These are phyloP conservation scores for Delitschia confertaspora DNA, from an alignment of 495 filamentous ascomycete genomes.

Conservation along the genomic window DNA sequence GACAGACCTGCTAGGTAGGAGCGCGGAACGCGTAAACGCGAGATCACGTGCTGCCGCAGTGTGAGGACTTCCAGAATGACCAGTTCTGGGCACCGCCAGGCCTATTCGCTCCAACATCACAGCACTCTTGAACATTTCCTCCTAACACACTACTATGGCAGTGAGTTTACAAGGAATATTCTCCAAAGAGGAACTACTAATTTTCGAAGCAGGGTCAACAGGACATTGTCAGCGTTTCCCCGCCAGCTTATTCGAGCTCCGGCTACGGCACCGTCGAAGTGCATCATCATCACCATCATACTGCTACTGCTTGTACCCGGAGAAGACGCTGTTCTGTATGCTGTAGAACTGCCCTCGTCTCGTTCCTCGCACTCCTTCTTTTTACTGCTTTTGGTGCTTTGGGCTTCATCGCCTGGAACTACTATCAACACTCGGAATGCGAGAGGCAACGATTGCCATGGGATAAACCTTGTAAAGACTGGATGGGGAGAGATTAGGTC, in stretches of 20 bases:
- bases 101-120: too few relatives aligned
- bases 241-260: conserved; percentile 11
- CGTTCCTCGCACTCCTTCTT: conserved; percentile 2
- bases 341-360: conserved; percentile 7
- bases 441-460: conserved; percentile 16
- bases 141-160: not conserved
- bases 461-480: conserved; percentile 18
- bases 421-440: conserved; percentile 12
- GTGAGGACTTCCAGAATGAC: too few relatives aligned
- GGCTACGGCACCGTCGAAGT: conserved; percentile 18
- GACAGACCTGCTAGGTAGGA: too few relatives aligned
- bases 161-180: not conserved
- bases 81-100: too few relatives aligned
- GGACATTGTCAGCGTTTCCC: conserved; percentile 2
- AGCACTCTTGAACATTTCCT: too few relatives aligned
- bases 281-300: conserved; percentile 10
- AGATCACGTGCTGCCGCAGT: too few relatives aligned
- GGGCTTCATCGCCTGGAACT: conserved; percentile 17
- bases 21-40: too few relatives aligned
- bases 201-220: too few relatives aligned
- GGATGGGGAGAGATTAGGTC: conserved; percentile 24
- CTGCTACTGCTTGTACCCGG: not conserved
- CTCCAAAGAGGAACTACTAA: not conserved
- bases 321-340: conserved; percentile 3
- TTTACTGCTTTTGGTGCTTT: conserved; percentile 3